Conservation (phyloP, 768 basidiomycete species). For the Cytidiella melzeri region DNA sequence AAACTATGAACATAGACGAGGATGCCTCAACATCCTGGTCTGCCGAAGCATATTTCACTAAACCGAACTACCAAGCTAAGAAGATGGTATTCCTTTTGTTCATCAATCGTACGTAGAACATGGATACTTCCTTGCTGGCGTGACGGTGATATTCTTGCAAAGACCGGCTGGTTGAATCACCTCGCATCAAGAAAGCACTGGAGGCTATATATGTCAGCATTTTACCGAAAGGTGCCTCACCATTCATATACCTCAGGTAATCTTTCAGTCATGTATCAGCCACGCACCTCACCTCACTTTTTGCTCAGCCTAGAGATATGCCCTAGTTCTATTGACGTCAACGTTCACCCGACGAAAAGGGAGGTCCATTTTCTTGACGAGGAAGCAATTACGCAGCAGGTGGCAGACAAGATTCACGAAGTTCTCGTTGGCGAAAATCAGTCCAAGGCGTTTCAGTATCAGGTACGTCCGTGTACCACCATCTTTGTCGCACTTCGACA, state of each 20-base stretch:
- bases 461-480: slow-evolving; percentile 33
- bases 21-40: slow-evolving; percentile 51
- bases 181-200: slow-evolving; percentile 78
- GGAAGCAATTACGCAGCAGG: slow-evolving; percentile 72
- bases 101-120: slow-evolving; percentile 73
- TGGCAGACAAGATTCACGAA: slow-evolving; percentile 68
- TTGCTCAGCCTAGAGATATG: slow-evolving; percentile 67
- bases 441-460: slow-evolving; percentile 61
- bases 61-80: slow-evolving; percentile 85
- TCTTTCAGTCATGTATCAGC: slow-evolving; percentile 4
- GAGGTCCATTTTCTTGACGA: slow-evolving; percentile 95
- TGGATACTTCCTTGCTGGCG: background rate
- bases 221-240: slow-evolving; percentile 82
- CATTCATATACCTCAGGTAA: slow-evolving; percentile 95
- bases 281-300: background rate
- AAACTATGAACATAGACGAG: slow-evolving; percentile 22
- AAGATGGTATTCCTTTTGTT: slow-evolving; percentile 83
- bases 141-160: background rate
- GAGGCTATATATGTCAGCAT: slow-evolving; percentile 81
- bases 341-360: slow-evolving; percentile 96
- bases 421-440: slow-evolving; percentile 56
- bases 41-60: slow-evolving; percentile 74
- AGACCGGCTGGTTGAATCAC: slow-evolving; percentile 93
- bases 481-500: background rate
- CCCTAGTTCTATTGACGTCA: slow-evolving; percentile 88